Conservation (phyloP, 1,284 basidiomycete genomes). For the Melampsora larici-populina region DNA sequence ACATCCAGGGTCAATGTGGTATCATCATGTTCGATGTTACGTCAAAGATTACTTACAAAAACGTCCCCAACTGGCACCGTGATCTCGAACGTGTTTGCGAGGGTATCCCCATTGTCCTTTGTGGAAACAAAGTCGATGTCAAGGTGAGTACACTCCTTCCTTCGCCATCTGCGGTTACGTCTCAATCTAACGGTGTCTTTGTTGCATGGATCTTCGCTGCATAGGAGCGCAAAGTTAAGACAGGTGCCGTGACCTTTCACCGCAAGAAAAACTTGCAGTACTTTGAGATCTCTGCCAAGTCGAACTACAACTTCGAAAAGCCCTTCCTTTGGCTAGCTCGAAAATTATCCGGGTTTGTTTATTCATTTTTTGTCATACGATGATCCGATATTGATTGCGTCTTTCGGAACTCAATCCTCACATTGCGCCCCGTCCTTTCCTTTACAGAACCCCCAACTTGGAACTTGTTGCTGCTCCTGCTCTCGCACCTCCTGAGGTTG, state of each 20-base stretch:
- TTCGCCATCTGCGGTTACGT: not conserved
- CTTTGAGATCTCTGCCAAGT: conserved; percentile 99
- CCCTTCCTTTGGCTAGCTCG: conserved; percentile 99
- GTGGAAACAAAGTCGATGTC: conserved; percentile 99
- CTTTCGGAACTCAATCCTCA: not conserved
- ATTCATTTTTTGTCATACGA: not conserved
- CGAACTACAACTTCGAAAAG: conserved; percentile 99
- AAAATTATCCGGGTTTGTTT: conserved; percentile 77
- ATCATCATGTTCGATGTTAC: conserved; percentile 99
- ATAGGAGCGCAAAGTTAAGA: conserved; percentile 99
- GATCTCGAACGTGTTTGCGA: conserved; percentile 99
- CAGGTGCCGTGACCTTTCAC: conserved; percentile 97
- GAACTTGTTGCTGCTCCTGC: conserved; percentile 97
- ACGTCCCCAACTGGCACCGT: conserved; percentile 99
- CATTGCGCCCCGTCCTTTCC: not conserved
- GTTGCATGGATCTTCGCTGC: not conserved
- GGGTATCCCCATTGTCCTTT: conserved; percentile 98
- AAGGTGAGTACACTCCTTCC: conserved; percentile 64
- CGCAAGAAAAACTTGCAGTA: conserved; percentile 99
- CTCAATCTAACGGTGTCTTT: not conserved
- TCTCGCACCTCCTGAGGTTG: conserved; percentile 88
- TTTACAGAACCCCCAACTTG: conserved; percentile 65
- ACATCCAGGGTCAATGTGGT: conserved; percentile 98
- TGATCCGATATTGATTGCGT: no score
- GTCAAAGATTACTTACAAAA: conserved; percentile 99